Base-by-base conservation (phyloP, 2,329 filamentous ascomycete species). In the Pseudocercospora cruenta region DNA sequence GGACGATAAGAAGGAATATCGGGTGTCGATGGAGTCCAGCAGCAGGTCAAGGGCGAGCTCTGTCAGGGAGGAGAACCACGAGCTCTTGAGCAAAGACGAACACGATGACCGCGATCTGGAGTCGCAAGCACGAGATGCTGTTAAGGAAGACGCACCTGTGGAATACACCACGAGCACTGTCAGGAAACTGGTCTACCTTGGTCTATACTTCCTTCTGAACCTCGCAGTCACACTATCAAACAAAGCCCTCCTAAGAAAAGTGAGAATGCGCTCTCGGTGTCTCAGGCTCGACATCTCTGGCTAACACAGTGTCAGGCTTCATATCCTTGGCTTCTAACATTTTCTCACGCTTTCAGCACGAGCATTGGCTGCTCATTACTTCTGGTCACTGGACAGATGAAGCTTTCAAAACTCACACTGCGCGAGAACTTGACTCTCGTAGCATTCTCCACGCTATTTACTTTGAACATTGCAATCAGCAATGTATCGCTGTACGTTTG, bases 401-500 rank as follows among this genome's bases (percentile, higher is more conserved):
- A 82, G 71, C 78, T 86, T 58, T 84, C 85, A 7, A 81, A 82
- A 64, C 78, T 89, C 39, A 82, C 80, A 2, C 78, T 80, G 28
- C 82, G 81, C 26, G 86, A 88, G 73, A 83, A 87, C 73, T 74
- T 86, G 36, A 81, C 83, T 16, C 81, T 88, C 36, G 77, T 87
- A 36, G 81, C 84, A 58, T 89, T 89, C 74, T 88, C 86, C 26
- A 80, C 83, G 36, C 81, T 89, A 5, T 89, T 88, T 77, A 88
- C 87, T n/a, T 81, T 86, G 73, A 89, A 89, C 77, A 88, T 89
- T 70, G 87, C 87, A 66, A 84, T 88, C 60, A 87, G 85, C 26
- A 88, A 88, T 78, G 81, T 88, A 39, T 88, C 86, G 22, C 80
- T 88, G 80, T 82, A 76, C 72, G 80, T 73, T 21, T 19, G 22